A percentile compares a stretch with the other conserved stretches of the same genome.
These are phyloP conservation scores for Fusarium sp. DNA, from an alignment of 2,329 filamentous ascomycete species.

Conservation along the genomic window DNA sequence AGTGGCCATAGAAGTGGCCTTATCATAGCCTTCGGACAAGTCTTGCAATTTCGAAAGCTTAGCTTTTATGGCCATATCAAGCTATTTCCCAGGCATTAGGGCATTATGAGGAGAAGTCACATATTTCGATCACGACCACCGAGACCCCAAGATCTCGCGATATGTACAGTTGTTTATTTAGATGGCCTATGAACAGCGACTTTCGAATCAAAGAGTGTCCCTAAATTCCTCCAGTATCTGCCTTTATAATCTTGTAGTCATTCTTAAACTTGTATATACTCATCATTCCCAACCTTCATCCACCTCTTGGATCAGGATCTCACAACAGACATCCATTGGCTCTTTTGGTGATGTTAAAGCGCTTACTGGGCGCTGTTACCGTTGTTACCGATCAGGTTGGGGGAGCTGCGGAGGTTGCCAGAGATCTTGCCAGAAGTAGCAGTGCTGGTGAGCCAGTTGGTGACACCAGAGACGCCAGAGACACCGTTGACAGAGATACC, in stretches of 20 bases:
- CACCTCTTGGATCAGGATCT: background rate
- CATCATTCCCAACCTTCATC: background rate
- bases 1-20: background rate
- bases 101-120: background rate
- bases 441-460: conserved; percentile 54
- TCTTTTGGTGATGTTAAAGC: background rate
- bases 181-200: background rate
- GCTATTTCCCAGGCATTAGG: rapidly evolving
- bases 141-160: background rate
- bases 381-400: conserved; percentile 64
- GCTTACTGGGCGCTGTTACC: conserved; percentile 48
- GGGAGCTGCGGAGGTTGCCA: conserved; percentile 52
- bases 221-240: background rate
- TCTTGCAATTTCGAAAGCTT: background rate
- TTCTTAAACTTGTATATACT: conserved; percentile 1
- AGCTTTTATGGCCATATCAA: background rate
- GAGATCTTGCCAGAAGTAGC: conserved; percentile 55
- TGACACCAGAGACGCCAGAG: conserved; percentile 50
- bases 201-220: conserved; percentile 4
- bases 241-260: background rate
- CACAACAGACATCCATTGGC: background rate
- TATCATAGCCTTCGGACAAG: background rate
- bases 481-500: conserved; percentile 57
- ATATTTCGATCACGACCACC: background rate
- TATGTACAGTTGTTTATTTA: conserved; percentile 24